phyloP scores from a whole-genome alignment of 768 basidiomycete species.

The Rhizopogon rudus region DNA sequence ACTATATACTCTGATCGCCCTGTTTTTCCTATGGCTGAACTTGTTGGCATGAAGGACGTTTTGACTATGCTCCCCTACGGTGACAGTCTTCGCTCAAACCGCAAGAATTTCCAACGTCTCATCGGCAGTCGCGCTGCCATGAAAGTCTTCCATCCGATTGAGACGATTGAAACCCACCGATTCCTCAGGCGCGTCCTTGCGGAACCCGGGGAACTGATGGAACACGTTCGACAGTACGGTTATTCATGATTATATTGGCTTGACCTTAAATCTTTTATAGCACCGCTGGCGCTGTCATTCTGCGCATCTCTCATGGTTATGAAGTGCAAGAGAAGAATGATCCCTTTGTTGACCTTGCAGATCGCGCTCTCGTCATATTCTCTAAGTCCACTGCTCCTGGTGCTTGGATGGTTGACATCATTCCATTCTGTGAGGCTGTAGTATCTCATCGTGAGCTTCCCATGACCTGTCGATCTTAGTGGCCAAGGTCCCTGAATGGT shows the following conservation, averaged over 20 bases:
- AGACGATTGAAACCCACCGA: slow-evolving; percentile 36
- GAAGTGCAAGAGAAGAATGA: too few species aligned
- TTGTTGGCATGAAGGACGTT: slow-evolving; percentile 27
- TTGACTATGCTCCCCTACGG: slow-evolving; percentile 36
- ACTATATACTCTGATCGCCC: slow-evolving; percentile 57
- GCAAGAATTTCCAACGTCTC: slow-evolving; percentile 33
- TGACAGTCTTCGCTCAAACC: slow-evolving; percentile 35
- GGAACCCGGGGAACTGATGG: slow-evolving; percentile 30
- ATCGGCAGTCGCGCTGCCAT: slow-evolving; percentile 40
- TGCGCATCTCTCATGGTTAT: too few species aligned
- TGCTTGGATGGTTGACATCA: too few species aligned
- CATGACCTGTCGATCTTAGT: too few species aligned
- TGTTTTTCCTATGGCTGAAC: slow-evolving; percentile 33
- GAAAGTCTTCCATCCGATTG: slow-evolving; percentile 25
- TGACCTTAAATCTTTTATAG: too few species aligned
- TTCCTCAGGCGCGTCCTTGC: slow-evolving; percentile 37
- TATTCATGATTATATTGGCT: not conserved
- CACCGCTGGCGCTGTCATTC: too few species aligned
- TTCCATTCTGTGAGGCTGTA: too few species aligned
- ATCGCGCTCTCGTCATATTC: too few species aligned
- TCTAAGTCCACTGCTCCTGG: too few species aligned
- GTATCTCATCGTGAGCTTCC: too few species aligned
- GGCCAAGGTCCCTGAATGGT: too few species aligned
- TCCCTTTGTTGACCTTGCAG: too few species aligned
- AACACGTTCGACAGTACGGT: slow-evolving; percentile 37